Percentiles rank a stretch among this genome's conserved stretches.
Evolutionary conservation across 2,329 filamentous ascomycete species (phyloP).

Genomic region (Tolypocladium tundrense): DNA sequence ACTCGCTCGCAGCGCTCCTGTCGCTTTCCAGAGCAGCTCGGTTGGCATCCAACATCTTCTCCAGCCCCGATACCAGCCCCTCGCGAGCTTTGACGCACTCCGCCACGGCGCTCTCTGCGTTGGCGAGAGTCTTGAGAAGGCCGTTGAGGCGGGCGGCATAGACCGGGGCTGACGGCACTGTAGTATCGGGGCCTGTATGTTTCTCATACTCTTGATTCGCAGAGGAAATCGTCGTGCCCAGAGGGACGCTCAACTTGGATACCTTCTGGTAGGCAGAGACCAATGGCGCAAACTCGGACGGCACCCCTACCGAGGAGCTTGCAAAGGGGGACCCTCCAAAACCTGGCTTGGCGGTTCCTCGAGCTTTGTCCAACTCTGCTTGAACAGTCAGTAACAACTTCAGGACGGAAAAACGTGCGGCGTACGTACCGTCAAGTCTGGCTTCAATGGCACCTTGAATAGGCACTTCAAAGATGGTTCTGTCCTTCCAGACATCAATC

Average conservation of each 20-base stretch:
- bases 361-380: slow-evolving; percentile 52
- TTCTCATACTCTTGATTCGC: slow-evolving; percentile 80
- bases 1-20: slow-evolving; percentile 50
- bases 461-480: slow-evolving; percentile 70
- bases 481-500: slow-evolving; percentile 86
- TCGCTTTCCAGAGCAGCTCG: slow-evolving; percentile 60
- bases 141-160: slow-evolving; percentile 83
- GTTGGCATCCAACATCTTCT: slow-evolving; percentile 71
- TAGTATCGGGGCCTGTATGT: slow-evolving; percentile 59
- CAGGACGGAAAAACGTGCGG: no score
- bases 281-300: slow-evolving; percentile 68
- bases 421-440: slow-evolving; percentile 59
- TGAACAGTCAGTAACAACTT: slow-evolving; percentile 5
- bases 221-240: slow-evolving; percentile 55
- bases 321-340: slow-evolving; percentile 50
- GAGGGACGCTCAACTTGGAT: slow-evolving; percentile 59
- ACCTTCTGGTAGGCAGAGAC: slow-evolving; percentile 63
- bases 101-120: slow-evolving; percentile 78
- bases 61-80: slow-evolving; percentile 66
- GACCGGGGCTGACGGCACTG: slow-evolving; percentile 72
- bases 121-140: slow-evolving; percentile 79
- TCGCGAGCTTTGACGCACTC: slow-evolving; percentile 81
- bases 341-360: slow-evolving; percentile 39
- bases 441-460: slow-evolving; percentile 75
- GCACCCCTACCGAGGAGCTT: slow-evolving; percentile 41